phyloP scores from a whole-genome alignment of 2,329 filamentous ascomycete genomes.

The Botrytis aclada region DNA sequence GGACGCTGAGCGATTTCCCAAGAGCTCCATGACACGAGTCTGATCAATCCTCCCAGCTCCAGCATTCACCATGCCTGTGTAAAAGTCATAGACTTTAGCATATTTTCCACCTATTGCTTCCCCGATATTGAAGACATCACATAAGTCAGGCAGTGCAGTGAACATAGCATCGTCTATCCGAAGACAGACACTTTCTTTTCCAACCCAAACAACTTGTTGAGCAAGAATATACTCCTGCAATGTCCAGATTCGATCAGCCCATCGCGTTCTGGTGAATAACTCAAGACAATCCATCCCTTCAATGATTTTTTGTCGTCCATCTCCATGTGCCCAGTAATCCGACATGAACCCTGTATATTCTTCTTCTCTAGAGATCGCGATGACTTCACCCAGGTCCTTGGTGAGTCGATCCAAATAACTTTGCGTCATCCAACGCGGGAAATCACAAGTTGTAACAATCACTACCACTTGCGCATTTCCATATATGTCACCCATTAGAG shows the following conservation, averaged over 20 bases:
- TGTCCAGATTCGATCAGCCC: conserved; percentile 20
- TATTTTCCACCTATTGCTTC: conserved; percentile 3
- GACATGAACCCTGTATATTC: background rate
- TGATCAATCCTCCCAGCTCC: conserved; percentile 4
- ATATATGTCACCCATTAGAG: conserved; percentile 24
- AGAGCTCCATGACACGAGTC: conserved; percentile 17
- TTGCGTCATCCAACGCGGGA: conserved; percentile 9
- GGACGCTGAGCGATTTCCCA: conserved; percentile 15
- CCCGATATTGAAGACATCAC: background rate
- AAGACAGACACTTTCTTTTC: background rate
- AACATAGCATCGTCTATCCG: background rate
- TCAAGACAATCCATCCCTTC: conserved; percentile 17
- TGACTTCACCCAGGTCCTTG: conserved; percentile 9
- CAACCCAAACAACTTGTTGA: conserved; percentile 12
- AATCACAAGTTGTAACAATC: conserved; percentile 11
- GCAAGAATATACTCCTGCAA: conserved; percentile 19
- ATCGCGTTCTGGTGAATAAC: conserved; percentile 11
- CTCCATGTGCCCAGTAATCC: conserved; percentile 5
- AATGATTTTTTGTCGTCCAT: conserved; percentile 13
- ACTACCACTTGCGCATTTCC: conserved; percentile 13
- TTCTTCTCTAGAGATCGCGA: background rate
- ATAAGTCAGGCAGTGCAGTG: background rate
- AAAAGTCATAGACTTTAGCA: conserved; percentile 13
- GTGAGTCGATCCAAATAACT: conserved; percentile 9
- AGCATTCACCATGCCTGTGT: conserved; percentile 12